Percentiles rank a stretch among this genome's conserved stretches.
Conservation (phyloP, 805 yeast genomes). For the Monosporozyma aquatica region DNA sequence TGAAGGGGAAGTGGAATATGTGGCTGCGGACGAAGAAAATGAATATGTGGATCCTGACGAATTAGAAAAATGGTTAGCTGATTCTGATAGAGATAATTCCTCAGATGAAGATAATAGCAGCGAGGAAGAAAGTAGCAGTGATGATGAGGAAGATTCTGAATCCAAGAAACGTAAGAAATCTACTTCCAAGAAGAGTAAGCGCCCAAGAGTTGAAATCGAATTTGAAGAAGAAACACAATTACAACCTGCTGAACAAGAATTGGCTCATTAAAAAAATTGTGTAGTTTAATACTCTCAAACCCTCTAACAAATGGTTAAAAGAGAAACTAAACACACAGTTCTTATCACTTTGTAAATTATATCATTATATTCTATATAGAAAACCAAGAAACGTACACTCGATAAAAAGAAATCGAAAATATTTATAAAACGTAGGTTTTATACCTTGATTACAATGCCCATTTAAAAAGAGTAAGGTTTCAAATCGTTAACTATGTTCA, state of each 20-base stretch:
- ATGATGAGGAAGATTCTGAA: slow-evolving; percentile 32
- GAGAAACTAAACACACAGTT: no score
- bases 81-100: slow-evolving; percentile 33
- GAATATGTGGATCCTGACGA: slow-evolving; percentile 90
- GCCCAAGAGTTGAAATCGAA: slow-evolving; percentile 73
- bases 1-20: slow-evolving; percentile 78
- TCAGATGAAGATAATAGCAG: slow-evolving; percentile 20
- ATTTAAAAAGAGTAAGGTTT: no score
- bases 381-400: neutral
- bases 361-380: slow-evolving; percentile 1
- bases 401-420: neutral
- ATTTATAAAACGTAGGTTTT: no score
- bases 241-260: slow-evolving; percentile 25
- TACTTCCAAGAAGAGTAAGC: slow-evolving; percentile 38
- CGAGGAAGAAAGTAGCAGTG: slow-evolving; percentile 22
- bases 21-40: slow-evolving; percentile 82
- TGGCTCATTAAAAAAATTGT: slow-evolving; percentile 17
- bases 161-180: slow-evolving; percentile 32
- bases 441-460: no score
- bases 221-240: slow-evolving; percentile 59
- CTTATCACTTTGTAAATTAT: slow-evolving; percentile 2
- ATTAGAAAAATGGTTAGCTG: slow-evolving; percentile 77
- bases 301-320: no score
- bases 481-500: no score
- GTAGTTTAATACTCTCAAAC: no score